A percentile compares a stretch with the other conserved stretches of the same genome.
phyloP scores from a whole-genome alignment of 2,329 filamentous ascomycete species.

The Sporothrix pallida region DNA sequence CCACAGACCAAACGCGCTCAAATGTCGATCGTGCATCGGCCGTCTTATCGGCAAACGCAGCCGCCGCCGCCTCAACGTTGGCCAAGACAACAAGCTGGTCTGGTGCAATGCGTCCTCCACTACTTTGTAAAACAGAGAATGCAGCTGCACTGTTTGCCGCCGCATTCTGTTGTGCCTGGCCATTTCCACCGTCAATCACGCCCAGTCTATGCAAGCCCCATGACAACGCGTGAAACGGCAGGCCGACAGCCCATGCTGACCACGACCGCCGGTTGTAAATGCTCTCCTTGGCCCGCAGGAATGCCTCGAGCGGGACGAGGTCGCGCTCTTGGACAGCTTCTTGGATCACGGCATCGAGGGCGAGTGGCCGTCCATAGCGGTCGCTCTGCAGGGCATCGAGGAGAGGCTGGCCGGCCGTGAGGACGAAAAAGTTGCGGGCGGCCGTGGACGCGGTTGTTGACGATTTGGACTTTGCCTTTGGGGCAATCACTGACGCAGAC shows the following conservation, averaged over 20 bases:
- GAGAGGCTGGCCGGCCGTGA: constrained; percentile 67
- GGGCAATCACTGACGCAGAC: not conserved
- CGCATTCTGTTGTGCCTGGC: constrained; percentile 30
- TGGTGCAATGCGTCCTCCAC: constrained; percentile 39
- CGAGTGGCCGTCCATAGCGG: constrained; percentile 80
- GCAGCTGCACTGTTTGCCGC: not conserved
- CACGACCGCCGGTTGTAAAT: constrained; percentile 71
- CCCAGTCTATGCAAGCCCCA: constrained; percentile 79
- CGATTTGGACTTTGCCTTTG: not conserved
- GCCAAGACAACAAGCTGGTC: constrained; percentile 70
- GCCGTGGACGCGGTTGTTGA: constrained; percentile 37
- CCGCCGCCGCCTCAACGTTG: constrained; percentile 65
- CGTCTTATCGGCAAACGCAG: constrained; percentile 57
- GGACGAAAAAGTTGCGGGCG: constrained; percentile 55
- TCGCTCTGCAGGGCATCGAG: constrained; percentile 73
- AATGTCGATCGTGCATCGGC: constrained; percentile 57
- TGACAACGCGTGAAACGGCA: constrained; percentile 71
- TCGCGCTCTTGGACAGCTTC: constrained; percentile 74
- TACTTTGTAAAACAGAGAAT: constrained; percentile 42
- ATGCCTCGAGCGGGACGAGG: constrained; percentile 73
- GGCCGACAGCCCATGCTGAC: constrained; percentile 71
- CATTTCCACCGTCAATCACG: constrained; percentile 54
- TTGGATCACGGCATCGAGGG: constrained; percentile 75
- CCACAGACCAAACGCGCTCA: constrained; percentile 70
- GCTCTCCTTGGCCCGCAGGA: constrained; percentile 67